Conservation (phyloP, 1,139 yeast genomes). For the Hyphopichia wangnamkhiaoensis region DNA sequence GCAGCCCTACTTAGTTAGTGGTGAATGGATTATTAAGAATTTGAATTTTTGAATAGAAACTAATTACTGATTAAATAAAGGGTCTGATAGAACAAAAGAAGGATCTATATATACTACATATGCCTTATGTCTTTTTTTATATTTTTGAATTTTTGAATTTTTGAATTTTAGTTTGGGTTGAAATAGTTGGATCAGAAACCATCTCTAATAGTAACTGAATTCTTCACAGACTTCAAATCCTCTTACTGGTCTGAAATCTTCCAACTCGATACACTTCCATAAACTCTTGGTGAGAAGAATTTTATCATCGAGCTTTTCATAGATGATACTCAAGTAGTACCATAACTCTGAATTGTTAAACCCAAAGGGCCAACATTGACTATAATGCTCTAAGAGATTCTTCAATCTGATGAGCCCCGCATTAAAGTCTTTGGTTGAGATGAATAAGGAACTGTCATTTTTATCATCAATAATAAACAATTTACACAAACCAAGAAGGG, state of each 20-base stretch:
- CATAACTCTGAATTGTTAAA: slow-evolving; percentile 67
- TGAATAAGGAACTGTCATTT: slow-evolving; percentile 34
- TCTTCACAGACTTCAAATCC: slow-evolving; percentile 29
- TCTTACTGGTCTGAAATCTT: slow-evolving; percentile 68
- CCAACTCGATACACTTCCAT: slow-evolving; percentile 69
- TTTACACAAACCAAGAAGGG: slow-evolving; percentile 67
- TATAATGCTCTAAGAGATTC: slow-evolving; percentile 55
- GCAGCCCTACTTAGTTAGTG: too few relatives aligned
- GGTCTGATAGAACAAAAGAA: too few relatives aligned
- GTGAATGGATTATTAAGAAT: too few relatives aligned
- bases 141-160: too few relatives aligned
- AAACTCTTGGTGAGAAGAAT: slow-evolving; percentile 53
- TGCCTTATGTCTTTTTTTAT: too few relatives aligned
- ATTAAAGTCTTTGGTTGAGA: slow-evolving; percentile 51
- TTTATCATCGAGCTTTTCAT: slow-evolving; percentile 62
- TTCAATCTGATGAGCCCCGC: slow-evolving; percentile 70
- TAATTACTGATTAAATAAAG: too few relatives aligned
- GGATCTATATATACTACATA: too few relatives aligned
- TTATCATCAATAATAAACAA: slow-evolving; percentile 51
- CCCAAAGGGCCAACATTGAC: slow-evolving; percentile 53
- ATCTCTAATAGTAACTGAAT: slow-evolving; percentile 7
- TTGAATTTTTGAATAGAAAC: too few relatives aligned
- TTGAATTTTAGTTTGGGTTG: too few relatives aligned
- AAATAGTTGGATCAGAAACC: too few relatives aligned
- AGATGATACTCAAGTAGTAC: slow-evolving; percentile 67